A percentile compares a stretch with the other conserved stretches of the same genome.
phyloP scores from a whole-genome alignment of 1,139 yeast species.

The Protomyces macrosporus region DNA sequence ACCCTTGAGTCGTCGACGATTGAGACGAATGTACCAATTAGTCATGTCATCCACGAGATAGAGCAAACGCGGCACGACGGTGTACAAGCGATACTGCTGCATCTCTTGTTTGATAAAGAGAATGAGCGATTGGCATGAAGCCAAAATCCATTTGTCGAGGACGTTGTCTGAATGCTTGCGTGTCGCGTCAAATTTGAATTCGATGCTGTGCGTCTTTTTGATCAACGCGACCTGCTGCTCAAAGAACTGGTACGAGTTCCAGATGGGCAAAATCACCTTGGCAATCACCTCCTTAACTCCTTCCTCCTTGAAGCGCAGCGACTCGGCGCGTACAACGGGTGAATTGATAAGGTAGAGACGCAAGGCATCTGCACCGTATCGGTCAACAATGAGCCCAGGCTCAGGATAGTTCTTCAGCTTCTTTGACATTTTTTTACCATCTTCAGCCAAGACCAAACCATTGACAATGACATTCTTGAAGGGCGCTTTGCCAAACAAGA shows the following conservation, averaged over 20 bases:
- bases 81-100: slow-evolving; percentile 81
- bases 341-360: slow-evolving; percentile 94
- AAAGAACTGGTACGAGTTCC: slow-evolving; percentile 93
- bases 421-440: slow-evolving; percentile 99
- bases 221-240: slow-evolving; percentile 86
- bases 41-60: slow-evolving; percentile 89
- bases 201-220: slow-evolving; percentile 66
- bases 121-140: slow-evolving; percentile 86
- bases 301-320: slow-evolving; percentile 93
- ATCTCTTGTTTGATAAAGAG: slow-evolving; percentile 82
- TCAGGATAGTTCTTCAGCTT: slow-evolving; percentile 97
- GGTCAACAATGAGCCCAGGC: slow-evolving; percentile 71
- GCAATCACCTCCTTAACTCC: slow-evolving; percentile 98
- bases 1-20: slow-evolving; percentile 97
- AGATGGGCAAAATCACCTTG: slow-evolving; percentile 94
- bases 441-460: slow-evolving; percentile 95
- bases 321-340: slow-evolving; percentile 94
- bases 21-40: slow-evolving; percentile 97
- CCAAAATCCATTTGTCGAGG: slow-evolving; percentile 96
- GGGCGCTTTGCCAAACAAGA: slow-evolving; percentile 85
- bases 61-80: slow-evolving; percentile 90
- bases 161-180: slow-evolving; percentile 65
- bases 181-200: slow-evolving; percentile 64
- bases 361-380: slow-evolving; percentile 96
- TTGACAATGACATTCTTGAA: slow-evolving; percentile 92